Evolutionary conservation across 148 eudicot species (phyloP).

Genomic region (Tetragonia tetragonoides): DNA sequence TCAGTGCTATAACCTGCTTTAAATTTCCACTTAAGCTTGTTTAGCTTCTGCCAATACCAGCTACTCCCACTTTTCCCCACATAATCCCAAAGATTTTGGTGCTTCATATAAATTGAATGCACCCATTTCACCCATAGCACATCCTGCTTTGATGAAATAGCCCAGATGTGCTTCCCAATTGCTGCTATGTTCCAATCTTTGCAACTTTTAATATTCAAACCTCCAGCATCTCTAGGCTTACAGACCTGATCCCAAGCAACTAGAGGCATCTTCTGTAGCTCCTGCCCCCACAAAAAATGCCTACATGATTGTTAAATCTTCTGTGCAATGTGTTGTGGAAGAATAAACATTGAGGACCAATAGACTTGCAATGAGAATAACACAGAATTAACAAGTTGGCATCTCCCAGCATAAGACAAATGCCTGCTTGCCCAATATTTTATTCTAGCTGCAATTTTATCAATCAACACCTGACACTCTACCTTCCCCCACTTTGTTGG

Average conservation of each 20-base stretch:
- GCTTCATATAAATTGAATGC: not conserved
- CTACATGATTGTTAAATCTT: not conserved
- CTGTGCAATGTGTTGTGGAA: not conserved
- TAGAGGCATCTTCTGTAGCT: not conserved
- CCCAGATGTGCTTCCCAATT: not conserved
- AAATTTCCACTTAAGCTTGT: not conserved
- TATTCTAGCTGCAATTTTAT: not conserved
- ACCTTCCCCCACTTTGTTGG: not conserved
- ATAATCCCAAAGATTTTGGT: not conserved
- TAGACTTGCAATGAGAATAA: not conserved
- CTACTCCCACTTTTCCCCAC: not conserved
- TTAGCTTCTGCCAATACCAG: not conserved
- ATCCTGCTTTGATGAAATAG: not conserved
- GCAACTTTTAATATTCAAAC: not conserved
- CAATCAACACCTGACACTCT: not conserved
- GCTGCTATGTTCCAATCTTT: not conserved
- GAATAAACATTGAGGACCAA: not conserved
- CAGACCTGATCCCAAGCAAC: not conserved
- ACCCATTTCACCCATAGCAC: not conserved
- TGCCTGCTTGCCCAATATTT: not conserved
- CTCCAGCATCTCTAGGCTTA: not conserved
- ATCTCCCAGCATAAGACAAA: not conserved
- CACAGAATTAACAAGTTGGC: not conserved
- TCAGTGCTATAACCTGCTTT: too few relatives aligned
- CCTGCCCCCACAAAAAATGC: not conserved